Evolutionary conservation across 768 basidiomycete species (phyloP), one percentile per base, ranked within the genome.

Genomic region (Calocybe indica): DNA sequence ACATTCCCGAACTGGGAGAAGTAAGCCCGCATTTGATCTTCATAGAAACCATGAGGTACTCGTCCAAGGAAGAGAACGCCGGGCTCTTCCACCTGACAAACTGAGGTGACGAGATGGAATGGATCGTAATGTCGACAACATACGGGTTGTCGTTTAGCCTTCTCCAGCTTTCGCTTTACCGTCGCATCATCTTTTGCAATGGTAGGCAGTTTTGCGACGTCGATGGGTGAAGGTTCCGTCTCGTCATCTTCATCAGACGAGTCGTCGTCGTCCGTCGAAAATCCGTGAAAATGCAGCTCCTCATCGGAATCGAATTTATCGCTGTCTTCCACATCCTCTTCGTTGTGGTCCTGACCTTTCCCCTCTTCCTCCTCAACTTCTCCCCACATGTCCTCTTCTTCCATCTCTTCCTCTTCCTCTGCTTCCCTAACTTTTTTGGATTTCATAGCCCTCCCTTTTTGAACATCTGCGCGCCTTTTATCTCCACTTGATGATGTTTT

Each of bases 11-110:
- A 99, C 62, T 99, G 96, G 28, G 86, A 78, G 61, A 99, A 96
- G 69, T 98, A 98, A 2, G 80, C 83, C 53, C 80, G 82, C 65
- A 98, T 82, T 65, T 97, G 86, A 46, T 90, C 91, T 67, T 99
- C 96, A 67, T 92, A 95, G 69, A 99, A 98, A 14, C 96, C 96
- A 57, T 97, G 93, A 1, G 96, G 96, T 46, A 99, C 77, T 50
- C 93, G 84, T 11, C 93, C 85, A 46, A 99, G 74, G 71, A 82
- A 93, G 14, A 99, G 61, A 0, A 94, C 92, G 22, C 96, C 96
- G 37, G 78, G 79, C 55, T 91, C 82, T 53, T 73, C 76, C 12
- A 67, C 63, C 75, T 75, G 22, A 37, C 34, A 43, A 35, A 34
- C 14, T 53, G 29, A 10, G 15, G 14, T 31, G 35, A 28, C 7